Base-by-base conservation (phyloP, 768 basidiomycete species). In the Leucocoprinus sp. region DNA sequence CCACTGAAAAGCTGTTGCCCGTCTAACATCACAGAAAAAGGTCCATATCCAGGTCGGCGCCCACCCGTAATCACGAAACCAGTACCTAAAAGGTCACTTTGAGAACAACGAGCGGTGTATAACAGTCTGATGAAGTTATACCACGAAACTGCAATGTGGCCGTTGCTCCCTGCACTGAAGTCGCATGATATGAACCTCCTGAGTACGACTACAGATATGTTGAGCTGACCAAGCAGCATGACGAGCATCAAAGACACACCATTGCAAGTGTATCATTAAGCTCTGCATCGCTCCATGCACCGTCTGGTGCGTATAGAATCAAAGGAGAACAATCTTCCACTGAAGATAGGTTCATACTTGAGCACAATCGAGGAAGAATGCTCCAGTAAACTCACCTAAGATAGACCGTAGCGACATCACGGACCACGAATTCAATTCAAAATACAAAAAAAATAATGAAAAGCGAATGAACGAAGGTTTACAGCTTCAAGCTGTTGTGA, bases 291-390 rank as follows among this genome's bases (percentile, higher is more conserved):
- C 56, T 55, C 76, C 76, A 79, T 48, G 73, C 71, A 46, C 64
- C 69, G 54, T 58, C 56, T 48, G 76, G 76, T 23, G 60, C 56
- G 53, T 78, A 80, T 47, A 64, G 54, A 55, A 79, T 67, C 47
- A 77, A 63, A 57, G 76, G 74, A 50, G 76, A 76, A 56, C 67
- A 62, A 54, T 79, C 76, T 54, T 78, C 76, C 55, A 74, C 78
- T 80, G n/a, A 38, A 35, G 35, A 37, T 45, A 22, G n/a, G 26
- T 38, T n/a, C 23, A 34, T 11, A 0, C 19, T 26, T 9, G 33
- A 24, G 24, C 24, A 19, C 23, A 14, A 12, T 2, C 15, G 2
- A 37, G n/a, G 24, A 29, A n/a, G 23, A n/a, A 11, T 31, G 28
- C 37, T 7, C 27, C 8, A 35, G 47, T 8, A 23, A 14, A 29